Base-by-base conservation (phyloP, 2,329 filamentous ascomycete genomes). In the Alternaria sp. region DNA sequence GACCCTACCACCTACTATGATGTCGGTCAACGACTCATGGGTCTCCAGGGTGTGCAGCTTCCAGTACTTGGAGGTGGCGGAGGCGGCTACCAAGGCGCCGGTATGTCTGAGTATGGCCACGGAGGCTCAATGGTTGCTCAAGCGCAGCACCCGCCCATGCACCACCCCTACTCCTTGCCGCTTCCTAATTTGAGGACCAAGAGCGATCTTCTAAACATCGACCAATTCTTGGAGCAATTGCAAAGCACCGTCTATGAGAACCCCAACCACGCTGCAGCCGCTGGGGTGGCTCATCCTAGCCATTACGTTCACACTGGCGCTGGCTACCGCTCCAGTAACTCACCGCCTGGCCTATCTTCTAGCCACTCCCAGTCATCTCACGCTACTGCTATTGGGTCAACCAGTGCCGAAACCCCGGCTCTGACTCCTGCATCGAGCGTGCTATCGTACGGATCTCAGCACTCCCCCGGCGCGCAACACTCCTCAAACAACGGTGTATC, bases 161-260 rank as follows among this genome's bases (percentile, higher is more conserved):
- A 94, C 54, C 92, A 94, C 55, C 85, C 86, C 74, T 97, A 97
- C 81, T 92, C 93, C 64, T 85, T 97, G 60, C 92, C 95, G 55
- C 89, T 93, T 10, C 93, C 97, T 84, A 96, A 93, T 72, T 86
- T 96, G 57, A 90, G 94, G 74, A 97, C 94, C 50, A 97, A 98
- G 86, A 93, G 89, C 78, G 95, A 99, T 77, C 85, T 99, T 44
- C 84, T 97, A 77, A 93, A 97, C 78, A 94, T 98, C 74, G 95
- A 98, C 78, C 91, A 93, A 75, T 92, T 98, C 78, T 87, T 99
- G 57, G 93, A 97, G 81, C 93, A 97, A 81, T 94, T 98, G 85
- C 94, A 97, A 81, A 90, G 91, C 66, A 97, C 94, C 46, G 93
- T 98, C 50, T 98, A 98, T 77, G 95, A 98, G 81, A 97, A 90